Conservation (phyloP, 257 asterid species). For the Eustoma russellianum region DNA sequence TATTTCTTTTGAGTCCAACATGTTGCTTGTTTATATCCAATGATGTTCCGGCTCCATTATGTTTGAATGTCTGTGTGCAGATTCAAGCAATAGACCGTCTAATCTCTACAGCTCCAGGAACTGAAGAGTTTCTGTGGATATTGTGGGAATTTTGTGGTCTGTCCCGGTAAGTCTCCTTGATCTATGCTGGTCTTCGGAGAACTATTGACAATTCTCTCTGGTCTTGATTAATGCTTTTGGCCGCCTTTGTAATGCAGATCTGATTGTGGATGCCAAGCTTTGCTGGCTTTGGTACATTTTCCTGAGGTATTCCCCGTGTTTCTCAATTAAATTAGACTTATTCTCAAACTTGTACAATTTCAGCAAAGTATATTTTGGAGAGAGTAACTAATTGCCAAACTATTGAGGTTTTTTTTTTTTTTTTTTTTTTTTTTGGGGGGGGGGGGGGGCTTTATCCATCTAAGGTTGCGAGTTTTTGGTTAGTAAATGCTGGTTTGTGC, state of each 20-base stretch:
- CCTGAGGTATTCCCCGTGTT: constrained; percentile 54
- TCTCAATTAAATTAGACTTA: neutral
- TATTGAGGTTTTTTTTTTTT: too few species aligned
- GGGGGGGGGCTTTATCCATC: too few species aligned
- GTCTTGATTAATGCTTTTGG: constrained; percentile 13
- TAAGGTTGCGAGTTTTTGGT: too few species aligned
- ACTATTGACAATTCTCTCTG: constrained; percentile 7
- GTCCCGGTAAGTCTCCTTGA: constrained; percentile 50
- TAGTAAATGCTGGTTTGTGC: too few species aligned
- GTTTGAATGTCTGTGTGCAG: constrained; percentile 31
- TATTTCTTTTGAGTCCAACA: neutral
- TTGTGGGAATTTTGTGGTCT: constrained; percentile 94
- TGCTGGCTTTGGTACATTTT: constrained; percentile 73
- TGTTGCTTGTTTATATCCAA: neutral
- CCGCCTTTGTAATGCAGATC: constrained; percentile 43
- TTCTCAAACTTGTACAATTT: neutral
- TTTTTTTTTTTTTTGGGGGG: too few species aligned
- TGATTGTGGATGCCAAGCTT: constrained; percentile 91
- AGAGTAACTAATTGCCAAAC: too few species aligned
- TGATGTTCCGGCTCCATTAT: constrained; percentile 13
- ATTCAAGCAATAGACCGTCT: constrained; percentile 64
- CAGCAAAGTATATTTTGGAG: too few species aligned
- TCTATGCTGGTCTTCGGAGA: constrained; percentile 8
- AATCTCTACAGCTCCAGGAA: constrained; percentile 51
- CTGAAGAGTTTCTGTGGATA: constrained; percentile 89